These are phyloP conservation scores for Diplocarpon rosae DNA, from an alignment of 2,329 filamentous ascomycete species.

Conservation along the genomic window DNA sequence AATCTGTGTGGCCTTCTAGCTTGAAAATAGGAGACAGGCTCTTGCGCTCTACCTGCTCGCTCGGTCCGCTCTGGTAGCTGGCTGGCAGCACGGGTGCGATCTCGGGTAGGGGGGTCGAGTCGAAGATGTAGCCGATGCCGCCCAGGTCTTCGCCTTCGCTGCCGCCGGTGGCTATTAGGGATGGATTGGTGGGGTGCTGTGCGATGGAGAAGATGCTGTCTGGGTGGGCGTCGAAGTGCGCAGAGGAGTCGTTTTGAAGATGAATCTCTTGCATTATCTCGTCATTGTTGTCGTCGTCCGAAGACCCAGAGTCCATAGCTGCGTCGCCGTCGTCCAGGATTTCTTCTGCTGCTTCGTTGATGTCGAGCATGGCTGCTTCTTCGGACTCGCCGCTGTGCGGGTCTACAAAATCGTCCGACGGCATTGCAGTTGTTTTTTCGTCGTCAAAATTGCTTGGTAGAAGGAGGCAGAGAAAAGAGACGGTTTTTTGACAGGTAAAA, in stretches of 20 bases:
- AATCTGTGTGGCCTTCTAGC: constrained; percentile 86
- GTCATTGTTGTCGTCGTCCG: constrained; percentile 49
- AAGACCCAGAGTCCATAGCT: constrained; percentile 68
- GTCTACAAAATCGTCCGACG: constrained; percentile 16
- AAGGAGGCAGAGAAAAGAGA: neutral
- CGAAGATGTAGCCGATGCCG: constrained; percentile 79
- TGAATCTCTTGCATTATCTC: constrained; percentile 57
- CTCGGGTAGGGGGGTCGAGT: constrained; percentile 48
- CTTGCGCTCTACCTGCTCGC: constrained; percentile 44
- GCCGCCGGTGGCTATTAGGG: constrained; percentile 79
- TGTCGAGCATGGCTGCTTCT: constrained; percentile 62
- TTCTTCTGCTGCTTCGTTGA: constrained; percentile 70
- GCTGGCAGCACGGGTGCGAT: constrained; percentile 60
- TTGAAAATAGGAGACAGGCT: constrained; percentile 56
- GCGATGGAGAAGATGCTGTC: constrained; percentile 94
- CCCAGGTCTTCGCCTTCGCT: constrained; percentile 47
- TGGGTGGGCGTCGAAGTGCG: constrained; percentile 82
- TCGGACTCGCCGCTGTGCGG: constrained; percentile 38
- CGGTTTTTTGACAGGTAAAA: too few species aligned
- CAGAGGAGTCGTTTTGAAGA: constrained; percentile 83
- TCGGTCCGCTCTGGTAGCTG: constrained; percentile 60
- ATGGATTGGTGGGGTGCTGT: constrained; percentile 70
- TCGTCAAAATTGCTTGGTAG: neutral
- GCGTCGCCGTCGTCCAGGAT: constrained; percentile 58
- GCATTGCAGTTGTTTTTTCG: constrained; percentile 14